A percentile compares a stretch with the other conserved stretches of the same genome.
Conservation (phyloP, 2,329 filamentous ascomycete genomes). For the Hymenoscyphus occultus region DNA sequence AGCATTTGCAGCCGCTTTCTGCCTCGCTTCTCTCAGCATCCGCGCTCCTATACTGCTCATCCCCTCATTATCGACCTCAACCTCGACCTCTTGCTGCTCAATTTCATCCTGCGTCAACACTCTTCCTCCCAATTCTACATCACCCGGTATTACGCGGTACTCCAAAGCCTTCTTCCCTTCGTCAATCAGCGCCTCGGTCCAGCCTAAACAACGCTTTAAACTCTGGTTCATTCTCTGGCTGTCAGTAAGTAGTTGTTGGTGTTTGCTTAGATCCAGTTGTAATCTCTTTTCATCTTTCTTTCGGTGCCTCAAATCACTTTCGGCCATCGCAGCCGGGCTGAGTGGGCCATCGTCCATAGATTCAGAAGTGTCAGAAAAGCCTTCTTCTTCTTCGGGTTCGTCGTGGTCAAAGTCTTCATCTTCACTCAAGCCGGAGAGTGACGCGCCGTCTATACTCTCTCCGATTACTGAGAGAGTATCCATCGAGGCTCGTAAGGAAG, state of each 20-base stretch:
- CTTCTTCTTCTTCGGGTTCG: slow-evolving; percentile 44
- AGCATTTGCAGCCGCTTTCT: slow-evolving; percentile 26
- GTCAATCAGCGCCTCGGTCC: slow-evolving; percentile 86
- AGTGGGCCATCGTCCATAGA: slow-evolving; percentile 49
- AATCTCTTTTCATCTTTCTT: slow-evolving; percentile 77
- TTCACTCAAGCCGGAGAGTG: slow-evolving; percentile 51
- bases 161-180: slow-evolving; percentile 85
- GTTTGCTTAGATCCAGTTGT: slow-evolving; percentile 80
- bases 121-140: slow-evolving; percentile 77
- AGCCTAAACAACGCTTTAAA: slow-evolving; percentile 81
- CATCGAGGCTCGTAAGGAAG: slow-evolving; percentile 45
- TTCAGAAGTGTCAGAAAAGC: slow-evolving; percentile 44
- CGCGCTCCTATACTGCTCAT: slow-evolving; percentile 31
- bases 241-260: slow-evolving; percentile 83
- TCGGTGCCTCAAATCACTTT: slow-evolving; percentile 52
- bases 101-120: slow-evolving; percentile 71
- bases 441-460: slow-evolving; percentile 33
- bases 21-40: slow-evolving; percentile 31
- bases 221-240: slow-evolving; percentile 96
- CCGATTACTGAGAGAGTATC: slow-evolving; percentile 45
- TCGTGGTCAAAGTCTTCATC: slow-evolving; percentile 38
- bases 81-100: slow-evolving; percentile 36
- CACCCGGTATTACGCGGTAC: slow-evolving; percentile 74
- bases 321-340: slow-evolving; percentile 42
- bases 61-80: slow-evolving; percentile 29